phyloP scores from a whole-genome alignment of 2,329 filamentous ascomycete species.

The Xylariaceae sp. region DNA sequence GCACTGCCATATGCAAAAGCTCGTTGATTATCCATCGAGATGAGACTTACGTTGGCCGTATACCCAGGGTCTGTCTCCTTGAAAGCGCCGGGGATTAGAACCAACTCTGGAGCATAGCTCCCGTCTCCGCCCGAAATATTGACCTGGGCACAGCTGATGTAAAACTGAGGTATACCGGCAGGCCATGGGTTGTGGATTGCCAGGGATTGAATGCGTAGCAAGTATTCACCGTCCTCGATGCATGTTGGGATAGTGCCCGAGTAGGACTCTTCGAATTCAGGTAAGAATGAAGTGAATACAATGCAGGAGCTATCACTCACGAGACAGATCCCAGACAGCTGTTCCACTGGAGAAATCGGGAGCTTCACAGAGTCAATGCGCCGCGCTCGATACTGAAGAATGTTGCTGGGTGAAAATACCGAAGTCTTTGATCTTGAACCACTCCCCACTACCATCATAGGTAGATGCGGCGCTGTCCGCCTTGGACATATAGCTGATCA shows the following conservation, averaged over 20 bases:
- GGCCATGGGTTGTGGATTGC: conserved; percentile 54
- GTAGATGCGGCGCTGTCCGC: conserved; percentile 30
- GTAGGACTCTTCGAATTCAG: conserved; percentile 25
- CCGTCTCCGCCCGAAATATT: conserved; percentile 38
- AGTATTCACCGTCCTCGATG: conserved; percentile 53
- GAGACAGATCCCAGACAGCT: conserved; percentile 29
- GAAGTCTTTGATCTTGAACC: conserved; percentile 40
- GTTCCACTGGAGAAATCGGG: conserved; percentile 30
- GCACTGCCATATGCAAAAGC: not conserved
- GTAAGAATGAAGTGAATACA: not conserved
- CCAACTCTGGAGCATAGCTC: conserved; percentile 25
- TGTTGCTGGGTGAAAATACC: conserved; percentile 13
- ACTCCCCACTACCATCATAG: conserved; percentile 36
- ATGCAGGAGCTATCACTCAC: conserved; percentile 17
- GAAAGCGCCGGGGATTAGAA: conserved; percentile 15
- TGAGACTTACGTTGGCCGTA: conserved; percentile 15
- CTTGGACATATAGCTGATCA: conserved; percentile 35
- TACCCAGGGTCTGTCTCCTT: conserved; percentile 14
- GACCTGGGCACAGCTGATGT: conserved; percentile 43
- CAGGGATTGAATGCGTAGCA: conserved; percentile 56
- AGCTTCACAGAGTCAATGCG: conserved; percentile 13
- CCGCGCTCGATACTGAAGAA: not conserved
- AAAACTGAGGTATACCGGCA: conserved; percentile 42
- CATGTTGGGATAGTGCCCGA: conserved; percentile 43
- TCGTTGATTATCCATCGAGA: not conserved